Evolutionary conservation across 2,329 filamentous ascomycete genomes (phyloP), one percentile per base, ranked within the genome.

Genomic region (Colletotrichum somersetense): DNA sequence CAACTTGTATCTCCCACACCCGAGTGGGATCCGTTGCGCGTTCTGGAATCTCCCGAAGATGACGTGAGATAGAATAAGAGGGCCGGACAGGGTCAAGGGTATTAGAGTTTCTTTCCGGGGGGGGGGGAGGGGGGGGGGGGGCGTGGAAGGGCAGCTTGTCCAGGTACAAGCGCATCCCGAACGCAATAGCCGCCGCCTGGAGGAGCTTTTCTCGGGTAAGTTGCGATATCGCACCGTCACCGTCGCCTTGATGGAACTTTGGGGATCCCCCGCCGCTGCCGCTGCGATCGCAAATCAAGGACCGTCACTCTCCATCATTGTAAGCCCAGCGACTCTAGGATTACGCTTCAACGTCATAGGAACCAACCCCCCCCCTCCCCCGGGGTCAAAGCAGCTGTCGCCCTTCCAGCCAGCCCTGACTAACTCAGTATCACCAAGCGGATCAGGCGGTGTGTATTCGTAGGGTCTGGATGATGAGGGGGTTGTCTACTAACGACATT

Each of bases 11-110:
- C 14, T 30, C 18, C 42, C 53, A 20, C 30, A 6, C 35, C 55
- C 12, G 44, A 10, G 58, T 52, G 59, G 52, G 30, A 44, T 55
- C 59, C 16, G n/a, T 62, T 26, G 40, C 10, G n/a, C 18, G 8
- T 53, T 59, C 69, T 59, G 59, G 65, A 64, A 72, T 64, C 26
- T 72, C 69, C 53, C 57, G 66, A 72, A 35, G 62, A 72, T 63
- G 69, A 72, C 65, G 65, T 72, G 69, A 72, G 69, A 72, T 48
- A 33, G 57, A 14, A 42, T 33, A 42, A 42, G 40, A 38, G 48
- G 44, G 53, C 52, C 52, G 46, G 33, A 53, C 58, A 59, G 38
- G 58, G 46, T 30, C 33, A 40, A 52, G 61, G 33, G 61, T 53
- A 62, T 62, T 62, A 62, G 46, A 62, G 61, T 52, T 62, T 35